phyloP scores from a whole-genome alignment of 805 yeast genomes.

The Kurtzmaniella cleridarum region DNA sequence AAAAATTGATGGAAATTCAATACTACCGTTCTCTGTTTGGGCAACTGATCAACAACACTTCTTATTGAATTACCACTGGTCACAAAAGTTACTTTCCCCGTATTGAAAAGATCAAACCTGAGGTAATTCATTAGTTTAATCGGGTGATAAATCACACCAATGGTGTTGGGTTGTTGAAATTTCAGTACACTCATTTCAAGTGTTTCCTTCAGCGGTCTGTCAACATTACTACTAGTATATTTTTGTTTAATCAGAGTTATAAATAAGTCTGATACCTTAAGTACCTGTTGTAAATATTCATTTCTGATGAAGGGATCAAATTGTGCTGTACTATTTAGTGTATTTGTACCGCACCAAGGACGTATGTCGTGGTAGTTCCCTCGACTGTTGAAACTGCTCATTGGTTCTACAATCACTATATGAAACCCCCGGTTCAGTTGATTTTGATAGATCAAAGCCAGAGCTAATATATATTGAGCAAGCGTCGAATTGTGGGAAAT shows the following conservation, averaged over 20 bases:
- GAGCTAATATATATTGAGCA: conserved; percentile 14
- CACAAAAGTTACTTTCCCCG: conserved; percentile 4
- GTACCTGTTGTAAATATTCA: too few relatives aligned
- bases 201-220: conserved; percentile 1
- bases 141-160: conserved; percentile 16
- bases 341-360: conserved; percentile 27
- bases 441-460: conserved; percentile 8
- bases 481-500: conserved; percentile 14
- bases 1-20: too few relatives aligned
- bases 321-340: conserved; percentile 8
- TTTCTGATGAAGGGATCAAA: too few relatives aligned
- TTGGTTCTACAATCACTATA: conserved; percentile 11
- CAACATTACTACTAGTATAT: background rate
- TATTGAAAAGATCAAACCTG: conserved; percentile 3
- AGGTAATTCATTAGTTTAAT: conserved; percentile 7
- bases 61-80: conserved; percentile 1
- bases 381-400: background rate
- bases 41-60: background rate
- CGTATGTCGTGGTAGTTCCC: conserved; percentile 4
- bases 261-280: too few relatives aligned
- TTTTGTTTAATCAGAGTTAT: too few relatives aligned
- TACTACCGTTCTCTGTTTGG: too few relatives aligned
- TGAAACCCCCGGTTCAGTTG: conserved; percentile 8
- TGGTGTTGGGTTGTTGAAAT: background rate
- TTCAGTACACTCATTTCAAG: background rate